These are phyloP conservation scores for Bipolaris victoriae DNA, from an alignment of 2,329 filamentous ascomycete species.

Conservation along the genomic window DNA sequence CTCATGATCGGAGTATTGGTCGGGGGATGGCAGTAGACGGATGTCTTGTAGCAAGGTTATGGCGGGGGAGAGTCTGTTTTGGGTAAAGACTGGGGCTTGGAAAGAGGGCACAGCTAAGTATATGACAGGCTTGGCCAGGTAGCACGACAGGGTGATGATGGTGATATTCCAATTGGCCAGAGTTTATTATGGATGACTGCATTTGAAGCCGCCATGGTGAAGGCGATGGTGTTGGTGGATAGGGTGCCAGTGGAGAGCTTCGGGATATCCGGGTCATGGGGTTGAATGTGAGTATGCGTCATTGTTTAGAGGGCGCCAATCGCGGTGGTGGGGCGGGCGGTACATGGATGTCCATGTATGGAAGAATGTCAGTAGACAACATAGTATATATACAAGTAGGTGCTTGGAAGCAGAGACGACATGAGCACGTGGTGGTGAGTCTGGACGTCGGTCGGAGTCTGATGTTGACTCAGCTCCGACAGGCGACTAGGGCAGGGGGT, in stretches of 20 bases:
- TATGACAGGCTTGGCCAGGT: background rate
- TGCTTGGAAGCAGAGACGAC: background rate
- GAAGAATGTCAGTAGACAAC: too few species aligned
- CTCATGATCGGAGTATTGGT: background rate
- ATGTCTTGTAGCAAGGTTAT: background rate
- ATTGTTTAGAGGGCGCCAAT: too few species aligned
- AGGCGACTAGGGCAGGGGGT: slow-evolving; percentile 16
- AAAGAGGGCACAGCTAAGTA: background rate
- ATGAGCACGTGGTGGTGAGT: background rate
- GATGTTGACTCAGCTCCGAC: slow-evolving; percentile 10
- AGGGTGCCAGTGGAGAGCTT: too few species aligned
- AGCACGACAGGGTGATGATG: background rate
- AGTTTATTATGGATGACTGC: too few species aligned
- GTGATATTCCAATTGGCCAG: too few species aligned
- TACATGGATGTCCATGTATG: too few species aligned
- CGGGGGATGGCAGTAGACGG: background rate
- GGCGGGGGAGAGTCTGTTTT: background rate
- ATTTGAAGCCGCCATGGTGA: too few species aligned
- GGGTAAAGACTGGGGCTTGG: background rate
- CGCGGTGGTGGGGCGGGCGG: too few species aligned
- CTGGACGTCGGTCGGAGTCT: slow-evolving; percentile 8
- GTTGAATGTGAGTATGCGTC: too few species aligned
- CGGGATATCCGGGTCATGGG: too few species aligned
- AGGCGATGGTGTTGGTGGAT: too few species aligned
- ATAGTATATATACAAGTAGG: too few species aligned